Base-by-base conservation (phyloP, 2,329 filamentous ascomycete genomes). In the Teratosphaeria epicoccoides region DNA sequence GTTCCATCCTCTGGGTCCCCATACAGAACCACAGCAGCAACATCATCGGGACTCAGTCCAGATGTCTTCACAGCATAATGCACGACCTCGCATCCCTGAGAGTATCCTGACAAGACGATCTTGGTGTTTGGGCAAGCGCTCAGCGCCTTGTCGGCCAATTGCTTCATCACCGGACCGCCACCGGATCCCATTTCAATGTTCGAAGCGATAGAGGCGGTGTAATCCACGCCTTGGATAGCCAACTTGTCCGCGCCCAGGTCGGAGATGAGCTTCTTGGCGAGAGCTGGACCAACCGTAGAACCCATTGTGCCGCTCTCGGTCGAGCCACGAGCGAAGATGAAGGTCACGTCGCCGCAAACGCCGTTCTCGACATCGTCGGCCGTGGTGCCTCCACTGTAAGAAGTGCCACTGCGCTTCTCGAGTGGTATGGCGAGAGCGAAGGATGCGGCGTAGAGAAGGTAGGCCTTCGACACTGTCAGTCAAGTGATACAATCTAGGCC, bases 291-390 rank as follows among this genome's bases (percentile, higher is more conserved):
- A 1, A 73, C 69, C 5, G 73, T 54, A 23, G 59, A 61, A 22
- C 78, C 78, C 47, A 81, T 73, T 57, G 78, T 80, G 40, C 76
- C 76, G 1, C 55, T 29, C 63, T 80, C 76, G 5, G 71, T 73
- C 3, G 77, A 79, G 7, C 78, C 78, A 17, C 78, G 73, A n/a
- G 78, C 78, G 57, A 77, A 81, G 58, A 81, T 73, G 49, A 81
- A 63, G 6, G 76, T 80, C 55, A 77, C 70, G 26, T 68, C 60
- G 28, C 71, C 72, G 63, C 74, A 76, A 45, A 54, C 49, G 24
- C 29, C 40, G 26, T 49, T 17, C 46, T 23, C 23, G 24, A 61
- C 49, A 43, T 61, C 55, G 52, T 57, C 56, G 49, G 56, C 58
- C 12, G 57, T 59, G 29, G 43, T 55, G 24, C 56, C 55, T 11